Evolutionary conservation across 1,284 basidiomycete species (phyloP), one percentile per base, ranked within the genome.

Genomic region (Rhizoctonia solani): DNA sequence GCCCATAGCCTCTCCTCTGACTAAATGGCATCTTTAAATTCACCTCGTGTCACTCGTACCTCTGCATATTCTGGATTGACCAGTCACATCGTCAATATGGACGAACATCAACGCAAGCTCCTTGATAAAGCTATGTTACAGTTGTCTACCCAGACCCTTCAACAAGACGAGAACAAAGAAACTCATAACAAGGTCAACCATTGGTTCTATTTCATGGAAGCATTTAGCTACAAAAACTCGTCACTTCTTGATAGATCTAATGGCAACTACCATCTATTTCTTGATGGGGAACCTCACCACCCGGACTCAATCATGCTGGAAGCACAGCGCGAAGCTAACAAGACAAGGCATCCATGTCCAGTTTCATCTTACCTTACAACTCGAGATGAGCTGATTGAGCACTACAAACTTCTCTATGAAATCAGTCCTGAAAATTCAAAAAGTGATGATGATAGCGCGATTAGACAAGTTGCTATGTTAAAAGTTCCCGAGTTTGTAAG

Each of bases 171-270:
- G n/a, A n/a, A n/a, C n/a, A n/a, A n/a, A n/a, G n/a, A n/a, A n/a
- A n/a, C n/a, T n/a, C n/a, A n/a, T n/a, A n/a, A n/a, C n/a, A n/a
- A n/a, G n/a, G n/a, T n/a, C n/a, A n/a, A n/a, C n/a, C n/a, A n/a
- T n/a, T n/a, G n/a, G n/a, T n/a, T n/a, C n/a, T n/a, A n/a, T 39
- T 39, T 8, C 16, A 55, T 55, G 39, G 54, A 55, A 27, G 30
- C 54, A 39, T 41, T 41, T 23, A 55, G 34, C 16, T 55, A n/a
- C 4, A 11, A 34, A 21, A 37, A 54, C n/a, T 25, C n/a, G 23
- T 54, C 34, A 16, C 16, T 55, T 5, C 4, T 55, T n/a, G 54
- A 55, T 16, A 41, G 27, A 27, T 21, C 19, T 1, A 25, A 37
- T 16, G 54, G 54, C 16, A 13, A 21, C 2, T 55, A 41, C 25